Evolutionary conservation across 345 rosid species (phyloP).

Genomic region (Jatropha curcas): DNA sequence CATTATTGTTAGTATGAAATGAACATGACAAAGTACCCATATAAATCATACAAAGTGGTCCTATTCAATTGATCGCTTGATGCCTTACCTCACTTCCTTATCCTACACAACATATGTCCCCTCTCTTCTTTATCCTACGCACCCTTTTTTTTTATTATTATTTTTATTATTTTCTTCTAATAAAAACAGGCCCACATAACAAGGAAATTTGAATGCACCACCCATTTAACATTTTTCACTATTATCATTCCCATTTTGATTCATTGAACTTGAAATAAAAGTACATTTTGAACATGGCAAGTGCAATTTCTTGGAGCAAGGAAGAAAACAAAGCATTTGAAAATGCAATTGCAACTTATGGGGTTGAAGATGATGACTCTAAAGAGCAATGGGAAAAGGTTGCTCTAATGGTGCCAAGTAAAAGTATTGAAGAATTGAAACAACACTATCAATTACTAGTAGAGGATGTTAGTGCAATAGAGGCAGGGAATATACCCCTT

Average conservation of each 20-base stretch:
- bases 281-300: constrained; percentile 36
- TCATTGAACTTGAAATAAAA: neutral
- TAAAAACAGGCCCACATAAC: constrained; percentile 14
- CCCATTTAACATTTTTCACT: constrained; percentile 6
- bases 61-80: constrained; percentile 42
- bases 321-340: constrained; percentile 87
- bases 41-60: constrained; percentile 34
- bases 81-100: constrained; percentile 18
- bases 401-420: constrained; percentile 66
- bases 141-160: constrained; percentile 2
- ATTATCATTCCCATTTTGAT: neutral
- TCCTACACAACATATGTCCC: constrained; percentile 20
- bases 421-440: constrained; percentile 55
- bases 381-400: constrained; percentile 69
- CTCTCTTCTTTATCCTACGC: constrained; percentile 43
- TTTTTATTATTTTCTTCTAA: constrained; percentile 7
- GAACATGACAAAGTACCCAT: constrained; percentile 28
- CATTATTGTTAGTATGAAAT: neutral
- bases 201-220: constrained; percentile 18
- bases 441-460: constrained; percentile 56
- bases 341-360: constrained; percentile 72
- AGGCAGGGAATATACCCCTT: constrained; percentile 59
- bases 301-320: constrained; percentile 59
- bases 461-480: constrained; percentile 74
- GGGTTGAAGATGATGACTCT: constrained; percentile 43